Evolutionary conservation across 148 eudicot genomes (phyloP).

Genomic region (Hydrangea macrophylla): DNA sequence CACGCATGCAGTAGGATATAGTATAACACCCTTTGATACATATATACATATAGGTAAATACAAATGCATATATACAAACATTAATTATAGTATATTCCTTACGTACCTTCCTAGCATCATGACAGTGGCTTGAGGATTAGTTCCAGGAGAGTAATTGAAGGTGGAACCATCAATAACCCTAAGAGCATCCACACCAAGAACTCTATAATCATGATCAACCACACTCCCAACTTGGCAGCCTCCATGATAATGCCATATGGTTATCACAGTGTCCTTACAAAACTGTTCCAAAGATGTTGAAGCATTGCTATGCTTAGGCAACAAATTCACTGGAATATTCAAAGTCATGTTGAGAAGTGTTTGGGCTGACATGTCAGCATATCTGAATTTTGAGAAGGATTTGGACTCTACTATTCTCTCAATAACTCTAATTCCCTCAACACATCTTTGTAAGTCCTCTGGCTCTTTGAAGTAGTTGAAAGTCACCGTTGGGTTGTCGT

Average conservation of each 20-base stretch:
- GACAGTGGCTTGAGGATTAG: constrained; percentile 87
- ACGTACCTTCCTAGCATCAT: constrained; percentile 89
- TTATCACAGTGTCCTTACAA: constrained; percentile 76
- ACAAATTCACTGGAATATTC: constrained; percentile 44
- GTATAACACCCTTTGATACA: no score
- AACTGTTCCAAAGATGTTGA: constrained; percentile 55
- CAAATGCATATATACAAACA: no score
- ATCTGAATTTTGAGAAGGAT: constrained; percentile 49
- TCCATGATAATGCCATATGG: constrained; percentile 85
- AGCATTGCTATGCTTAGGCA: constrained; percentile 52
- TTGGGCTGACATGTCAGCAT: constrained; percentile 22
- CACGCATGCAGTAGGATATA: no score
- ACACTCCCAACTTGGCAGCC: constrained; percentile 64
- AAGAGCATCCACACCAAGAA: constrained; percentile 49
- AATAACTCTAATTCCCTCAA: constrained; percentile 52
- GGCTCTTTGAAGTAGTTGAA: constrained; percentile 86
- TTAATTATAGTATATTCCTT: no score
- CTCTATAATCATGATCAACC: constrained; percentile 61
- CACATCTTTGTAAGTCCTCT: constrained; percentile 64
- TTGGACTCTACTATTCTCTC: constrained; percentile 48
- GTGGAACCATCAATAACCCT: constrained; percentile 82
- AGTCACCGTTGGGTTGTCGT: constrained; percentile 66
- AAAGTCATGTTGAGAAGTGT: constrained; percentile 56
- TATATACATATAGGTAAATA: no score
- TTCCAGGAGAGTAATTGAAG: constrained; percentile 65